Evolutionary conservation across 78 protist genomes (phyloP).

Genomic region (Paratrimastix pyriformis): DNA sequence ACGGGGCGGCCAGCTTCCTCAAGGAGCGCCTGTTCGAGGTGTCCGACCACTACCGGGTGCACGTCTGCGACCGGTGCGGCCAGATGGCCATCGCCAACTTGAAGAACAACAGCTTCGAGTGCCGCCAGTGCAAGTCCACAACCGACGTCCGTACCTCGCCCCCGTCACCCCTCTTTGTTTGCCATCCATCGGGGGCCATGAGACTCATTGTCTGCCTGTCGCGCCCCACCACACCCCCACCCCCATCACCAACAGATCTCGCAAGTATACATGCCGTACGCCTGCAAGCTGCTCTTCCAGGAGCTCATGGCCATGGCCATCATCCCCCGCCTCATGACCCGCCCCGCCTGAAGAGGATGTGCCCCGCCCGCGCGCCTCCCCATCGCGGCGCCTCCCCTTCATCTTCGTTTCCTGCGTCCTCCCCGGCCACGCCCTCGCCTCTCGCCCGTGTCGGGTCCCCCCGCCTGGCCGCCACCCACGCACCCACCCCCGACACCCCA

Average conservation of each 20-base stretch:
- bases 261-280: constrained; percentile 90
- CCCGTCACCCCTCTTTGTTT: not conserved
- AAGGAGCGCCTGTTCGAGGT: constrained; percentile 83
- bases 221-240: no score
- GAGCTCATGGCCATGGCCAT: constrained; percentile 97
- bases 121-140: constrained; percentile 74
- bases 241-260: constrained; percentile 43
- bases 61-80: constrained; percentile 97
- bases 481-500: no score
- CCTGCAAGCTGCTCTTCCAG: constrained; percentile 96
- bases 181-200: not conserved
- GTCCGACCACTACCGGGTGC: constrained; percentile 83
- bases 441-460: no score
- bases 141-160: constrained; percentile 24
- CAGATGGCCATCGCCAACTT: constrained; percentile 75
- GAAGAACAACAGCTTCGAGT: constrained; percentile 39
- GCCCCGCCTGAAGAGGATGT: no score
- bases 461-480: no score
- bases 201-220: not conserved
- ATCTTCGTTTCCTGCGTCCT: no score
- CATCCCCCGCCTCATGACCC: constrained; percentile 73
- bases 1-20: constrained; percentile 91
- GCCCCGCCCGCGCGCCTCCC: no score
- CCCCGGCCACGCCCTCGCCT: no score
- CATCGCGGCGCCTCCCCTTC: no score